Conservation (phyloP, 2,329 filamentous ascomycete species). For the Aureobasidium sp. region DNA sequence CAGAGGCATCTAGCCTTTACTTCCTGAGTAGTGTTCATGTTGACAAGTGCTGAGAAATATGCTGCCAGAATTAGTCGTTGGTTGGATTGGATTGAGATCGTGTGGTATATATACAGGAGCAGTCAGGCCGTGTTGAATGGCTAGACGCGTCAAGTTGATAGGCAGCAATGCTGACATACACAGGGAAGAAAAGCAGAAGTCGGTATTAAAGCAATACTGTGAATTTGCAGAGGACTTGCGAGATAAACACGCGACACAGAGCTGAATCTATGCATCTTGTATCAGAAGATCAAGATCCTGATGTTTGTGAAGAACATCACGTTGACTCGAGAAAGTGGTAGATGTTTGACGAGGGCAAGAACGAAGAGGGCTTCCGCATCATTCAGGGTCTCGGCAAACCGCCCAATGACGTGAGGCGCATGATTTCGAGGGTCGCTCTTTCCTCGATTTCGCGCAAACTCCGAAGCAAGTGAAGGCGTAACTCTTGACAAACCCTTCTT, state of each 20-base stretch:
- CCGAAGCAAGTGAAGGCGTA: background rate
- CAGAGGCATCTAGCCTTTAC: background rate
- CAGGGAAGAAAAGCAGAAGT: background rate
- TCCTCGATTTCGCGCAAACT: conserved; percentile 3
- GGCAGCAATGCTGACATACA: background rate
- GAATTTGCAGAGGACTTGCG: too few species aligned
- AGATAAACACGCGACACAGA: too few species aligned
- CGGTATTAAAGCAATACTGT: too few species aligned
- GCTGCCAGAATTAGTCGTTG: background rate
- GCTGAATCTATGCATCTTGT: too few species aligned
- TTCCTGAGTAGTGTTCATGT: background rate
- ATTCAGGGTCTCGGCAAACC: background rate
- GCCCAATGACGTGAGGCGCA: background rate
- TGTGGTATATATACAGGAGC: background rate
- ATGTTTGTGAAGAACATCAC: background rate
- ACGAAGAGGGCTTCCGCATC: background rate
- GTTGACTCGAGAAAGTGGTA: background rate
- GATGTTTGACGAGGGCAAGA: background rate
- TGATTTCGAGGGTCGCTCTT: background rate
- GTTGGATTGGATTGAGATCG: background rate
- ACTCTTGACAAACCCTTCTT: background rate
- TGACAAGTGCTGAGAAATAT: background rate
- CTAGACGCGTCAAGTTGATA: background rate
- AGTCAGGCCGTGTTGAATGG: background rate
- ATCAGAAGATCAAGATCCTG: too few species aligned